Percentiles rank a stretch among this genome's conserved stretches.
phyloP scores from a whole-genome alignment of 768 basidiomycete species.

The Tylopilus plumbeoviolaceoides region DNA sequence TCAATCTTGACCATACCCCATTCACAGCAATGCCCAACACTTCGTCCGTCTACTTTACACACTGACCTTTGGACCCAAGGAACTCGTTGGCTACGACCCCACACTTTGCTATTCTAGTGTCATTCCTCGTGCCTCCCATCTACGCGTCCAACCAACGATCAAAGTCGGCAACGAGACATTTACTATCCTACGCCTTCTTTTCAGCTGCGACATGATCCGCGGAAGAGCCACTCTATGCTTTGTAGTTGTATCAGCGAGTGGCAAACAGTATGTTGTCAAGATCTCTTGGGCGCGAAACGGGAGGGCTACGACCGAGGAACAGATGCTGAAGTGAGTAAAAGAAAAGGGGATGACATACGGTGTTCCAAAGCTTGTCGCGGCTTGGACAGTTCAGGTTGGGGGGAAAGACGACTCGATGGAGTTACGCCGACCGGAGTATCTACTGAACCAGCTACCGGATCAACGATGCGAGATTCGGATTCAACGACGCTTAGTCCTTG shows the following conservation, averaged over 20 bases:
- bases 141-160: not conserved
- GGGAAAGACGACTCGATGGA: not conserved
- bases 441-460: too few species aligned
- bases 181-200: not conserved
- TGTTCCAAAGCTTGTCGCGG: too few species aligned
- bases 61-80: not conserved
- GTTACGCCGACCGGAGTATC: not conserved
- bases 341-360: too few species aligned
- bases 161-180: not conserved
- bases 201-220: not conserved
- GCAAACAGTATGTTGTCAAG: not conserved
- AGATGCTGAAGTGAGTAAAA: too few species aligned
- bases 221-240: not conserved
- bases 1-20: not conserved
- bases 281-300: not conserved
- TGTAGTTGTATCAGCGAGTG: not conserved
- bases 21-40: not conserved
- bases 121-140: not conserved
- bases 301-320: too few species aligned
- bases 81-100: not conserved
- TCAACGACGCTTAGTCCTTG: too few species aligned
- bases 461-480: not conserved
- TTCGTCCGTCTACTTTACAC: not conserved
- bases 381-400: too few species aligned
- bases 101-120: not conserved